A percentile compares a stretch with the other conserved stretches of the same genome.
These are phyloP conservation scores for Colletotrichum chrysophilum DNA, from an alignment of 2,329 filamentous ascomycete genomes.

Conservation along the genomic window DNA sequence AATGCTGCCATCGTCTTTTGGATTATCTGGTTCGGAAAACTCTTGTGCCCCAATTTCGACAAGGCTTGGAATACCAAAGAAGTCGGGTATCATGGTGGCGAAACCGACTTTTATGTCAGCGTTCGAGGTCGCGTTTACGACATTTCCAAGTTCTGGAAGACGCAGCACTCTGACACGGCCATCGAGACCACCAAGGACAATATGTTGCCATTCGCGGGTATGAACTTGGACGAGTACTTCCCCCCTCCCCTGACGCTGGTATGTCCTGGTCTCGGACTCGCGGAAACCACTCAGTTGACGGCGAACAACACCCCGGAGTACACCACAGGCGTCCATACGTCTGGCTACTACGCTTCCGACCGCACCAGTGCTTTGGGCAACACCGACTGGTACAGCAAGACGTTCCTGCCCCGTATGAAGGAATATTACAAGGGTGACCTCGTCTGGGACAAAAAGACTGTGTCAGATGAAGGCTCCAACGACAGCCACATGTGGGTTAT, in stretches of 20 bases:
- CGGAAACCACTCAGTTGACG: slow-evolving; percentile 59
- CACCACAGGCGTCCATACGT: slow-evolving; percentile 68
- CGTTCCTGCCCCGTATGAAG: slow-evolving; percentile 80
- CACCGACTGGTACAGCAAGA: slow-evolving; percentile 77
- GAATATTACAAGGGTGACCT: slow-evolving; percentile 88
- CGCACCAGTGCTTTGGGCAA: slow-evolving; percentile 62
- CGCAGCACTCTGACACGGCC: slow-evolving; percentile 79
- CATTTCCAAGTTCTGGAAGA: slow-evolving; percentile 84
- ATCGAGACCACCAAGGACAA: slow-evolving; percentile 63
- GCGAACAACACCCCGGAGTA: slow-evolving; percentile 69
- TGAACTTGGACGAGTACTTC: slow-evolving; percentile 86
- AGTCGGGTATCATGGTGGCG: slow-evolving; percentile 72
- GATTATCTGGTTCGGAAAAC: slow-evolving; percentile 83
- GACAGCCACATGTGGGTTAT: slow-evolving; percentile 80
- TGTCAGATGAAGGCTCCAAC: slow-evolving; percentile 70
- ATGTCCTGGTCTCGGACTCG: slow-evolving; percentile 75
- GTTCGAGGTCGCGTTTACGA: slow-evolving; percentile 92
- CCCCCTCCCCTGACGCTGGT: slow-evolving; percentile 75
- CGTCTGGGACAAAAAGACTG: slow-evolving; percentile 67
- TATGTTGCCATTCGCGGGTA: slow-evolving; percentile 82
- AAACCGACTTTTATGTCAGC: slow-evolving; percentile 84
- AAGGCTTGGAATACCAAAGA: slow-evolving; percentile 83
- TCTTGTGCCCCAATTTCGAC: slow-evolving; percentile 90
- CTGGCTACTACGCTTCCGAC: slow-evolving; percentile 66
- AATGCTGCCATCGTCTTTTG: slow-evolving; percentile 89